These are phyloP conservation scores for Senna siamea DNA, from an alignment of 306 rosid genomes.

Conservation along the genomic window DNA sequence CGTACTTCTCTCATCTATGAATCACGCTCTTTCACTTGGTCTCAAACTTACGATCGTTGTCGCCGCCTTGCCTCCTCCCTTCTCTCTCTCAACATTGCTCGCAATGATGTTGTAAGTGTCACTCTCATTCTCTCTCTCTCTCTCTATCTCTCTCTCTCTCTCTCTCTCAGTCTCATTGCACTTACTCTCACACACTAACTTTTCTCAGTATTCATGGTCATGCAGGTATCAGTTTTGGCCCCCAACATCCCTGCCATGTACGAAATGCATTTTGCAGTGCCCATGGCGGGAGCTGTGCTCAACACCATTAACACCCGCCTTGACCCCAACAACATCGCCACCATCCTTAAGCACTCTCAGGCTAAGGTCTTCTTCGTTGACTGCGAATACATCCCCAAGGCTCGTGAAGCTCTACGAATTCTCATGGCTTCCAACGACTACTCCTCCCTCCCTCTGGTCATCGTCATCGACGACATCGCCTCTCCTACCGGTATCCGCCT, in stretches of 20 bases:
- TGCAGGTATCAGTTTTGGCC: conserved; percentile 88
- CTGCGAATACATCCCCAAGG: conserved; percentile 58
- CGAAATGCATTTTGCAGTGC: conserved; percentile 97
- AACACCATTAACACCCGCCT: conserved; percentile 85
- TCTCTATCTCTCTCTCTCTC: no score
- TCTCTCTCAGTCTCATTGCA: no score
- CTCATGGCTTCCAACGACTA: conserved; percentile 30
- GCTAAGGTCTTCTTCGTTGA: conserved; percentile 83
- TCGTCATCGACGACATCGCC: conserved; percentile 81
- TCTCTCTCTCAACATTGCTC: conserved; percentile 58
- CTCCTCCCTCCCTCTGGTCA: conserved; percentile 62
- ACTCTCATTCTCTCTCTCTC: no score
- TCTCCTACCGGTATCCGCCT: conserved; percentile 67
- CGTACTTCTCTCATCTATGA: conserved; percentile 66
- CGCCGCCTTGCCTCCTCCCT: conserved; percentile 85
- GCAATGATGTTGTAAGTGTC: conserved; percentile 76
- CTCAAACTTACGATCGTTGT: conserved; percentile 75
- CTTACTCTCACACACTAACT: no score
- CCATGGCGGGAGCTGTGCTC: conserved; percentile 89
- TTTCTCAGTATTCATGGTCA: no score
- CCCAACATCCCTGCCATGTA: conserved; percentile 94
- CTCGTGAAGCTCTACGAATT: conserved; percentile 59
- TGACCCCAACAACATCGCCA: conserved; percentile 68
- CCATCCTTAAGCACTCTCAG: conserved; percentile 75
- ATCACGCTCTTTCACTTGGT: conserved; percentile 75